Percentiles rank a stretch among this genome's conserved stretches.
Evolutionary conservation across 495 filamentous ascomycete genomes (phyloP).

Genomic region (Neurospora sp.): DNA sequence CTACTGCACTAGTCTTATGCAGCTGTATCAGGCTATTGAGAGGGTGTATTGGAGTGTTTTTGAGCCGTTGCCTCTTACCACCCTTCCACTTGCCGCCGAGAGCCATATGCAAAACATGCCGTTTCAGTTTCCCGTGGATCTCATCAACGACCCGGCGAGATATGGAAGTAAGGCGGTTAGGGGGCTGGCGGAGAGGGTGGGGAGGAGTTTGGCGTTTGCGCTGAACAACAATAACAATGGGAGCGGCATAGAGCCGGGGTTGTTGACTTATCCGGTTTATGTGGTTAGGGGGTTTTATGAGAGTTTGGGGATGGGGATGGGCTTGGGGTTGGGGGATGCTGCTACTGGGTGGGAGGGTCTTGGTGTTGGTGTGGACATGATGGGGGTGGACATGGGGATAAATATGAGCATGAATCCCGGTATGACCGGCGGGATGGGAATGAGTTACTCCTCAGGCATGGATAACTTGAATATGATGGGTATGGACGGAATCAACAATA

Average conservation of each 20-base stretch:
- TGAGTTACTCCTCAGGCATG: background rate
- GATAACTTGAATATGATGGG: background rate
- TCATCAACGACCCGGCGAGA: slow-evolving; percentile 1
- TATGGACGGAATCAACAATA: too few species aligned
- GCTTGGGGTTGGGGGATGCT: background rate
- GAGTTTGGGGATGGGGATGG: background rate
- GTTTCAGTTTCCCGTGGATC: background rate
- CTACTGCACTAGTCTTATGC: slow-evolving; percentile 30
- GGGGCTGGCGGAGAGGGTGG: slow-evolving; percentile 24
- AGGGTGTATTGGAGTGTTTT: slow-evolving; percentile 25
- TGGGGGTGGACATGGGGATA: background rate
- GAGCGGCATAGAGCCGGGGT: slow-evolving; percentile 26
- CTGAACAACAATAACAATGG: background rate
- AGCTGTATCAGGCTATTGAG: slow-evolving; percentile 30
- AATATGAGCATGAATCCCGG: background rate
- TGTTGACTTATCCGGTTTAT: slow-evolving; percentile 25
- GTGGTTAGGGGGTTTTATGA: slow-evolving; percentile 25
- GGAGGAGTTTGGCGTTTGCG: slow-evolving; percentile 28
- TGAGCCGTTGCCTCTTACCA: slow-evolving; percentile 23
- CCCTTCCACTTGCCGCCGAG: too few species aligned
- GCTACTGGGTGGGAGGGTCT: background rate
- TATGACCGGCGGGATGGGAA: background rate
- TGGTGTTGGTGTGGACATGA: background rate
- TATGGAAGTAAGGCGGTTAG: slow-evolving; percentile 17
- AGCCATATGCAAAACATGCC: too few species aligned